Evolutionary conservation across 1,284 basidiomycete genomes (phyloP).

Genomic region (Puccinia brachypodii): DNA sequence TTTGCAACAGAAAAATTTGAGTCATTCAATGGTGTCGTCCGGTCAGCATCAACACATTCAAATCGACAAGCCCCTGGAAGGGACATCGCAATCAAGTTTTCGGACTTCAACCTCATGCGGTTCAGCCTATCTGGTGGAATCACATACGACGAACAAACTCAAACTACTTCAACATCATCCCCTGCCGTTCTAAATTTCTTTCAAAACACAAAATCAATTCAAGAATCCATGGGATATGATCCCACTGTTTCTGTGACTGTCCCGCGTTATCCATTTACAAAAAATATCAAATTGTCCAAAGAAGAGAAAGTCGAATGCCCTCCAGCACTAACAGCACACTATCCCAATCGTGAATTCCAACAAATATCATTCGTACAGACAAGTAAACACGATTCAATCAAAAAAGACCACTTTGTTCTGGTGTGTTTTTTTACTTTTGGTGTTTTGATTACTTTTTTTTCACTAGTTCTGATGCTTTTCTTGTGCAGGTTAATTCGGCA

Average conservation of each 20-base stretch:
- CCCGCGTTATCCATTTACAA: not conserved
- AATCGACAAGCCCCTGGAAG: not conserved
- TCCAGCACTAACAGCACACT: not conserved
- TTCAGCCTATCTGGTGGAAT: not conserved
- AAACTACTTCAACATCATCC: not conserved
- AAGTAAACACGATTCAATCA: not conserved
- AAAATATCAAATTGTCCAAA: not conserved
- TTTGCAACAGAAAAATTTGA: slow-evolving; percentile 19
- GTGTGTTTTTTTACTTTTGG: not conserved
- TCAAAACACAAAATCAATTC: not conserved
- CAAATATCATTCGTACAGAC: not conserved
- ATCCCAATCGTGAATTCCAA: not conserved
- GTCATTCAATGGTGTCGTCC: not conserved
- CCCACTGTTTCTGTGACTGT: not conserved
- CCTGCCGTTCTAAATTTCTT: not conserved
- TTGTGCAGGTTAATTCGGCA: not conserved
- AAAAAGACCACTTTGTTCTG: not conserved
- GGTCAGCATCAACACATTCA: not conserved
- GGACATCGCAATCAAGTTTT: not conserved
- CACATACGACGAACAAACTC: not conserved
- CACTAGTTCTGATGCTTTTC: not conserved
- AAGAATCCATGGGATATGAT: not conserved
- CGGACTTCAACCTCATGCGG: not conserved
- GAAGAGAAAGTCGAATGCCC: not conserved
- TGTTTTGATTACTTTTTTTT: not conserved